Evolutionary conservation across 257 asterid genomes (phyloP).

Genomic region (Solanum bukasovii): DNA sequence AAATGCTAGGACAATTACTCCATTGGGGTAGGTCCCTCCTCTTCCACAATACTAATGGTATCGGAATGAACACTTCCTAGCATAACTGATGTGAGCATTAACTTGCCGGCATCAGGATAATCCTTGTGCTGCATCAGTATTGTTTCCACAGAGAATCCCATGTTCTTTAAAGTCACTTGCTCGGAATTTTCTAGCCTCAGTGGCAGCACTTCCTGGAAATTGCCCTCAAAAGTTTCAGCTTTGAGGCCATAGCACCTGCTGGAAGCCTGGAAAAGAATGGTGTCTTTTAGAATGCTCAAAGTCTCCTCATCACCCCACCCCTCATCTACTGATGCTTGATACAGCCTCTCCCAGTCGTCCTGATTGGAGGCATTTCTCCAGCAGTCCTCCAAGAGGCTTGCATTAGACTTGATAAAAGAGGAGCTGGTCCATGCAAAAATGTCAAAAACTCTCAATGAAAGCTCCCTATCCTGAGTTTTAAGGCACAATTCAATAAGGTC

Average conservation of each 20-base stretch:
- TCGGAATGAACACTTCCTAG: conserved; percentile 31
- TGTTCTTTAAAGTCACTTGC: conserved; percentile 16
- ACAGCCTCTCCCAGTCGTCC: conserved; percentile 70
- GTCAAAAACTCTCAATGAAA: conserved; percentile 64
- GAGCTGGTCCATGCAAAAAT: conserved; percentile 81
- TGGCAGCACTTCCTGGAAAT: conserved; percentile 64
- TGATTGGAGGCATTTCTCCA: conserved; percentile 91
- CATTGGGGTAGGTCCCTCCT: not conserved
- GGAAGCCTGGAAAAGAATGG: conserved; percentile 68
- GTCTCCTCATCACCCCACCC: conserved; percentile 87
- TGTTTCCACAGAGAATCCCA: conserved; percentile 47
- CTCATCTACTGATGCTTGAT: conserved; percentile 43
- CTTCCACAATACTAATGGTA: not conserved
- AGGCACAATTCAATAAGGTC: conserved; percentile 79
- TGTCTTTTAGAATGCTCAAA: conserved; percentile 36
- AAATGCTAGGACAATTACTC: not conserved
- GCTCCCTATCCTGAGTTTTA: conserved; percentile 37
- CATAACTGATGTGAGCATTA: conserved; percentile 71
- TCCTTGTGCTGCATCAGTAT: conserved; percentile 79
- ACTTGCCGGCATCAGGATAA: conserved; percentile 77
- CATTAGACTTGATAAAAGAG: conserved; percentile 58
- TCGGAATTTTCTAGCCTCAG: conserved; percentile 41
- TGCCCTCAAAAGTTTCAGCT: conserved; percentile 47
- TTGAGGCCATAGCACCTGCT: conserved; percentile 68
- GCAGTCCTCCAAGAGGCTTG: conserved; percentile 77